Evolutionary conservation across 2,329 filamentous ascomycete species (phyloP).

Genomic region (Talaromyces sp.): DNA sequence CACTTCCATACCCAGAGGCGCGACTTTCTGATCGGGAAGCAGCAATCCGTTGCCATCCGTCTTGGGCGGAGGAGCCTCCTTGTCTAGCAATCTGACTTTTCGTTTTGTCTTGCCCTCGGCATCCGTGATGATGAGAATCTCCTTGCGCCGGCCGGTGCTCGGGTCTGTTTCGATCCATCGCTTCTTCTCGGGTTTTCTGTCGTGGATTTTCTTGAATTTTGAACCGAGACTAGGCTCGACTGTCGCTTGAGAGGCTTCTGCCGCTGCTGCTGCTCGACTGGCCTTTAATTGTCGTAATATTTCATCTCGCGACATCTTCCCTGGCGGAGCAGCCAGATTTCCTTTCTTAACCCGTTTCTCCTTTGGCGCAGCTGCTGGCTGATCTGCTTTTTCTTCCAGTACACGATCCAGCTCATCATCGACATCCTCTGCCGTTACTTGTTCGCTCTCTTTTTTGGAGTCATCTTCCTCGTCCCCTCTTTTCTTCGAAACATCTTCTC

Average conservation of each 20-base stretch:
- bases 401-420: conserved; percentile 56
- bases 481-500: conserved; percentile 48
- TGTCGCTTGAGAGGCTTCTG: conserved; percentile 34
- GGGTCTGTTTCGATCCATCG: conserved; percentile 53
- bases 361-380: conserved; percentile 25
- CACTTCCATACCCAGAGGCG: conserved; percentile 48
- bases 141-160: conserved; percentile 42
- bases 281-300: conserved; percentile 56
- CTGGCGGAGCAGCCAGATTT: conserved; percentile 41
- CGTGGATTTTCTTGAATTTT: conserved; percentile 51
- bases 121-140: conserved; percentile 56
- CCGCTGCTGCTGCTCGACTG: conserved; percentile 38
- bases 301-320: conserved; percentile 53
- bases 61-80: conserved; percentile 16
- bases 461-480: conserved; percentile 19
- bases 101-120: conserved; percentile 57
- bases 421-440: conserved; percentile 39
- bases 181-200: conserved; percentile 42
- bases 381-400: conserved; percentile 32
- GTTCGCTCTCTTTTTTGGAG: conserved; percentile 19
- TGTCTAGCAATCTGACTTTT: conserved; percentile 52
- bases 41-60: conserved; percentile 23
- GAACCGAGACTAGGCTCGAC: conserved; percentile 47
- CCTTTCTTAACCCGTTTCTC: conserved; percentile 49
- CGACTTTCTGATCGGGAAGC: conserved; percentile 39